These are phyloP conservation scores for Nemania sp. DNA, from an alignment of 2,329 filamentous ascomycete genomes.

Conservation along the genomic window DNA sequence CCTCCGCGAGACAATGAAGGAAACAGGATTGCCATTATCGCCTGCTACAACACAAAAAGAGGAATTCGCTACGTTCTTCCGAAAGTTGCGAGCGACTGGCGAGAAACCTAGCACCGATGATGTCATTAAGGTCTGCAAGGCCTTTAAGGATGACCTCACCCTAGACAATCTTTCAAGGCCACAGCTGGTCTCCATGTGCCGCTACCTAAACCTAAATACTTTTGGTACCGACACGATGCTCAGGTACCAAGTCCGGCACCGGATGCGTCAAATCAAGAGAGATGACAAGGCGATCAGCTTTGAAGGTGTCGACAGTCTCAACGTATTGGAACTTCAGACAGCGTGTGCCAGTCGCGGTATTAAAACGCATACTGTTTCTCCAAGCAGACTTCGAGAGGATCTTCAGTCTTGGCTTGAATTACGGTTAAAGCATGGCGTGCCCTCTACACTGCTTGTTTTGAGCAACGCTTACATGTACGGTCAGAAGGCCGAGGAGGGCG, in stretches of 20 bases:
- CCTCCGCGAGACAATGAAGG: constrained; percentile 86
- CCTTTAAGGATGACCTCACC: constrained; percentile 97
- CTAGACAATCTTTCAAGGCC: constrained; percentile 96
- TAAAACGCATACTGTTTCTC: constrained; percentile 91
- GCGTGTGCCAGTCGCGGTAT: constrained; percentile 93
- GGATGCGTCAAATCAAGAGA: constrained; percentile 99
- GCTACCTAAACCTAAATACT: constrained; percentile 97
- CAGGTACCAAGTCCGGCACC: constrained; percentile 94
- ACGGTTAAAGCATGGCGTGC: constrained; percentile 92
- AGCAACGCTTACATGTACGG: constrained; percentile 99
- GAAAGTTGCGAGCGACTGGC: constrained; percentile 91
- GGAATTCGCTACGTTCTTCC: constrained; percentile 97
- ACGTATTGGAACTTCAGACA: constrained; percentile 91
- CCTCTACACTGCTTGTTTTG: constrained; percentile 92
- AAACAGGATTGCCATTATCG: constrained; percentile 92
- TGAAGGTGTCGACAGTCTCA: constrained; percentile 92
- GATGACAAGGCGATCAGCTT: constrained; percentile 95
- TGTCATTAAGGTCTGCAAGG: constrained; percentile 98
- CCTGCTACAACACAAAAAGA: constrained; percentile 87
- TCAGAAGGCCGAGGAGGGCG: constrained; percentile 78
- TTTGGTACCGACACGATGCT: constrained; percentile 99
- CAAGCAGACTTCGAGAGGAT: constrained; percentile 87
- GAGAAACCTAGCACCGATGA: constrained; percentile 89
- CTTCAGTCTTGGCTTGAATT: constrained; percentile 95
- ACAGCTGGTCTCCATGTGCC: constrained; percentile 96